A percentile compares a stretch with the other conserved stretches of the same genome.
Evolutionary conservation across 345 rosid genomes (phyloP).

Genomic region (Melaleuca alternifolia): DNA sequence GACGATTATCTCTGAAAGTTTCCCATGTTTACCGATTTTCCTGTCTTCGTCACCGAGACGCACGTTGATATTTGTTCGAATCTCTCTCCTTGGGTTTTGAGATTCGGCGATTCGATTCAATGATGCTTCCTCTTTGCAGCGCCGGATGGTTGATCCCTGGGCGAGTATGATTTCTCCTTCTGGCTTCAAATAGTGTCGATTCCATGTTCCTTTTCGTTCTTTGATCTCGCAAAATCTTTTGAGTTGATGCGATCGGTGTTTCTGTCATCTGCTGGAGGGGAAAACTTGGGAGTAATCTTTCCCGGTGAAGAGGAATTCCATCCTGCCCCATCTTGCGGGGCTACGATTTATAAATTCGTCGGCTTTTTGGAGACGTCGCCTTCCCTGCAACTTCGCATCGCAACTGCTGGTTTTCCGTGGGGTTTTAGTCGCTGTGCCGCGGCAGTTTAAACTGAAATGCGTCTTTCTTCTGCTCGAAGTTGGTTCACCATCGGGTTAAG

Average conservation of each 20-base stretch:
- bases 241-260: not conserved
- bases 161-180: not conserved
- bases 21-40: not conserved
- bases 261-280: not conserved
- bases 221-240: not conserved
- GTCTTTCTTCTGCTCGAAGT: not conserved
- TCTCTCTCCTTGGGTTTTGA: not conserved
- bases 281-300: not conserved
- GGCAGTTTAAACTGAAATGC: not conserved
- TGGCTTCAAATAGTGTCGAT: not conserved
- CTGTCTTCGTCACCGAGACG: not conserved
- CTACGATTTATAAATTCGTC: not conserved
- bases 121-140: not conserved
- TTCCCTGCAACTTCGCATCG: not conserved
- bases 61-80: not conserved
- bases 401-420: not conserved
- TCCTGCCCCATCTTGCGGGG: not conserved
- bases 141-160: not conserved
- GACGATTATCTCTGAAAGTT: not conserved
- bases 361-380: not conserved
- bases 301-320: not conserved
- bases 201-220: not conserved
- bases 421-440: not conserved
- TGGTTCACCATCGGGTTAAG: not conserved
- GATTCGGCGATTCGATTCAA: not conserved